phyloP scores from a whole-genome alignment of 1,284 basidiomycete genomes.

The Fomitopsis palustris region DNA sequence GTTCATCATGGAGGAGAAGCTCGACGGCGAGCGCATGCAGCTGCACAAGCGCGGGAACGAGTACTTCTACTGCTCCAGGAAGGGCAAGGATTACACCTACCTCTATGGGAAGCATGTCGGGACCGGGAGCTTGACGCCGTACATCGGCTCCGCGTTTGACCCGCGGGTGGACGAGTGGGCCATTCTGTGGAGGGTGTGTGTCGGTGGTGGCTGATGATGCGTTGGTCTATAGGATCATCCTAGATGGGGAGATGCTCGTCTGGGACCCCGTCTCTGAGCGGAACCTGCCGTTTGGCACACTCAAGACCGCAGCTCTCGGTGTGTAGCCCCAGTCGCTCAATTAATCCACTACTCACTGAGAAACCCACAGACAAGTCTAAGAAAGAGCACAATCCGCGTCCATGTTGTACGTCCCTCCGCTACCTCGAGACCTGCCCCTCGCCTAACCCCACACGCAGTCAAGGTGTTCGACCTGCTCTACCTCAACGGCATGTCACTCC shows the following conservation, averaged over 20 bases:
- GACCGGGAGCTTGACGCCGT: conserved; percentile 83
- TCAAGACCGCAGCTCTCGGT: conserved; percentile 90
- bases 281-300: conserved; percentile 85
- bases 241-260: conserved; percentile 97
- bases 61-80: conserved; percentile 91
- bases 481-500: conserved; percentile 72
- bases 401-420: conserved; percentile 70
- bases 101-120: conserved; percentile 84
- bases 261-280: conserved; percentile 89
- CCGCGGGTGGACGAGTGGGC: conserved; percentile 75
- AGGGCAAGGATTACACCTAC: conserved; percentile 92
- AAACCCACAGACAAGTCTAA: conserved; percentile 57
- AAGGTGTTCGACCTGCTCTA: conserved; percentile 93
- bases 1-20: conserved; percentile 93
- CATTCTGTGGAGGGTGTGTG: neutral
- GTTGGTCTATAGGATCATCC: conserved; percentile 70
- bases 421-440: neutral
- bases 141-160: conserved; percentile 74
- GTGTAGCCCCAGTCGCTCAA: neutral
- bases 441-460: conserved; percentile 46
- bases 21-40: conserved; percentile 94
- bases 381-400: conserved; percentile 71
- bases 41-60: conserved; percentile 86
- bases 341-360: neutral
- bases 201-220: neutral